These are phyloP conservation scores for Bruguiera gymnorhiza DNA, from an alignment of 345 rosid genomes.

Conservation along the genomic window DNA sequence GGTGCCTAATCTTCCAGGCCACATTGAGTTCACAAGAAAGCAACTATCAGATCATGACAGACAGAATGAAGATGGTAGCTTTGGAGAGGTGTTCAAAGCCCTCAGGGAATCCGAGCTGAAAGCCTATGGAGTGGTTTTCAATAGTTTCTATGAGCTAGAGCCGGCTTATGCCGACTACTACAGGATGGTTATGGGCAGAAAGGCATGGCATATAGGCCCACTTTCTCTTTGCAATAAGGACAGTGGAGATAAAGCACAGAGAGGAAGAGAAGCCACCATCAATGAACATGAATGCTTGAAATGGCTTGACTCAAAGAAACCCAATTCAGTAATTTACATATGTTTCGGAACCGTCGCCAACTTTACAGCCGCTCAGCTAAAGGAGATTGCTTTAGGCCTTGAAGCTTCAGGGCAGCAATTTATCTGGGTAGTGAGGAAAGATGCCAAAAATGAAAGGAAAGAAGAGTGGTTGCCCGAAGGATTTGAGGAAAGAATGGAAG, in stretches of 20 bases:
- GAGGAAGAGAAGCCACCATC: constrained; percentile 21
- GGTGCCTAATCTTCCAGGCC: constrained; percentile 30
- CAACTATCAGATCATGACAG: constrained; percentile 10
- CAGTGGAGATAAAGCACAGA: constrained; percentile 5
- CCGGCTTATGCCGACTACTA: constrained; percentile 35
- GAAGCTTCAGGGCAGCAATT: constrained; percentile 41
- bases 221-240: constrained; percentile 25
- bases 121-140: constrained; percentile 35
- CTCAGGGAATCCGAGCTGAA: constrained; percentile 20
- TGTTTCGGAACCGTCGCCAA: constrained; percentile 39
- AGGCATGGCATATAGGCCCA: constrained; percentile 47
- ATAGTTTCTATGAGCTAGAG: constrained; percentile 51
- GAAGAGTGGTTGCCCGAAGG: constrained; percentile 43
- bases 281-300: constrained; percentile 34
- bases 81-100: not conserved
- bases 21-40: constrained; percentile 26
- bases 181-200: constrained; percentile 34
- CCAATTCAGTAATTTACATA: constrained; percentile 41
- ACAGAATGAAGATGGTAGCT: not conserved
- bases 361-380: constrained; percentile 29
- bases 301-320: constrained; percentile 41
- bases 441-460: constrained; percentile 8
- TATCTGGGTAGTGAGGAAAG: constrained; percentile 45
- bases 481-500: constrained; percentile 28
- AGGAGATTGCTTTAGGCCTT: constrained; percentile 40